Evolutionary conservation across 2,329 filamentous ascomycete species (phyloP).

Genomic region (Neofusicoccum cordaticola): DNA sequence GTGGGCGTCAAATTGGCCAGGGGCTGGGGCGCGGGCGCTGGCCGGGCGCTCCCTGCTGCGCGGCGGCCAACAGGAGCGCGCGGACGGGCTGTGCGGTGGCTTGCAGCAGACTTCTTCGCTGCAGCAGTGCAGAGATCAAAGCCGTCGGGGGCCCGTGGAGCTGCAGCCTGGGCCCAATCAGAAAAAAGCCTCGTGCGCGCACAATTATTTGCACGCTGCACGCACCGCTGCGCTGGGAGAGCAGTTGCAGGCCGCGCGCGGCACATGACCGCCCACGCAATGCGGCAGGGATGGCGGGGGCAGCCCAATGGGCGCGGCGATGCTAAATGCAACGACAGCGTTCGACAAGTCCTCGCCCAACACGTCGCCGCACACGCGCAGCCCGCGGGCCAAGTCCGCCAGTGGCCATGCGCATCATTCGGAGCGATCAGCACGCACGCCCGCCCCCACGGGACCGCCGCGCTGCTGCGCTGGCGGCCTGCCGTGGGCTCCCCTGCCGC

Average conservation of each 20-base stretch:
- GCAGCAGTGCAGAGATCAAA: conserved; percentile 6
- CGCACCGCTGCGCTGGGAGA: neutral
- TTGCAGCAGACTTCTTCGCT: conserved; percentile 6
- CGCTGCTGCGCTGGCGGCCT: neutral
- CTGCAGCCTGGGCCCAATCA: neutral
- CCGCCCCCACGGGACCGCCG: conserved; percentile 10
- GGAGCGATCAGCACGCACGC: conserved; percentile 12
- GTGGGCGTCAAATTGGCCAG: conserved; percentile 15
- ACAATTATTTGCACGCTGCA: conserved; percentile 1
- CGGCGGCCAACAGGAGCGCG: neutral
- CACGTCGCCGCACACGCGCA: conserved; percentile 11
- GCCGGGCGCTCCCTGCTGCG: neutral
- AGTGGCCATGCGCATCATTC: conserved; percentile 18
- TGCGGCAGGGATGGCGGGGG: conserved; percentile 24
- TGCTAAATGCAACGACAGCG: conserved; percentile 19
- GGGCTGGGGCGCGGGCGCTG: conserved; percentile 1
- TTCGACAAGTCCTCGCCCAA: conserved; percentile 14
- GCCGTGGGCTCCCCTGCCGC: neutral
- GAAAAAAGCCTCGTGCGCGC: conserved; percentile 10
- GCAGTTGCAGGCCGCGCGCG: neutral
- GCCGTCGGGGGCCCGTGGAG: conserved; percentile 4
- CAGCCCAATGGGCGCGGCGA: conserved; percentile 17
- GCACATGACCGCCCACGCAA: conserved; percentile 28
- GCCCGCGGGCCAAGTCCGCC: conserved; percentile 6
- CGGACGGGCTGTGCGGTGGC: conserved; percentile 12